Evolutionary conservation across 23 red algal species (phyloP).

Genomic region (Gracilaria caudata): DNA sequence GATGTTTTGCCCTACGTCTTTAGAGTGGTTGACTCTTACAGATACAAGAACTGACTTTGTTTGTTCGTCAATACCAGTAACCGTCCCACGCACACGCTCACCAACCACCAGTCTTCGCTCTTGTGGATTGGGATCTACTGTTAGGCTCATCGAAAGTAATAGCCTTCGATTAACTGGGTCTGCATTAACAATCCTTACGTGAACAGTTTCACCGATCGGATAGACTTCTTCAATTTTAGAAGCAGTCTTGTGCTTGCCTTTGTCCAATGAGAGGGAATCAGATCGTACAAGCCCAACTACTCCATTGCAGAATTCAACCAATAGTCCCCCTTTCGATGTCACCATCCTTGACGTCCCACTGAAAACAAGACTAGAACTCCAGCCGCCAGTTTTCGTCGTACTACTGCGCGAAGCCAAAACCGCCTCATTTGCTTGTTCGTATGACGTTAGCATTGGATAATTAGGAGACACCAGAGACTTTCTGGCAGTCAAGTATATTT

Average conservation of each 20-base stretch:
- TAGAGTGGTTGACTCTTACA: slow-evolving; percentile 1
- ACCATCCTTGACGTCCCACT: slow-evolving; percentile 31
- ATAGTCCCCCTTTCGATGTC: slow-evolving; percentile 16
- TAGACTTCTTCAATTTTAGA: slow-evolving; percentile 51
- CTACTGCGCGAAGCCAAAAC: background rate
- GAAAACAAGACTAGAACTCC: background rate
- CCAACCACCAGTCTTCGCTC: background rate
- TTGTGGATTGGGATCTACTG: background rate
- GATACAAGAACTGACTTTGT: slow-evolving; percentile 29
- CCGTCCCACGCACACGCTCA: slow-evolving; percentile 22
- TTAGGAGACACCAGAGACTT: slow-evolving; percentile 39
- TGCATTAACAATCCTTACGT: slow-evolving; percentile 39
- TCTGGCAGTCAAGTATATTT: slow-evolving; percentile 43
- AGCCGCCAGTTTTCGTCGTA: background rate
- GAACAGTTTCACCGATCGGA: slow-evolving; percentile 60
- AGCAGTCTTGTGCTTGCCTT: background rate
- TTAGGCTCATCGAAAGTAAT: slow-evolving; percentile 53
- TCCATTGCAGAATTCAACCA: slow-evolving; percentile 49
- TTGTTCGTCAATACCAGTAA: slow-evolving; percentile 25
- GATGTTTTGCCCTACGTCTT: background rate
- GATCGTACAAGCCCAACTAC: slow-evolving; percentile 39
- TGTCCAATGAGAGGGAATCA: slow-evolving; percentile 30
- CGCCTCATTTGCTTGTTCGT: slow-evolving; percentile 31
- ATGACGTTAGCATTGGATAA: slow-evolving; percentile 35
- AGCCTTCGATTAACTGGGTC: slow-evolving; percentile 39